phyloP scores from a whole-genome alignment of 306 rosid species.

The Vigna angularis region DNA sequence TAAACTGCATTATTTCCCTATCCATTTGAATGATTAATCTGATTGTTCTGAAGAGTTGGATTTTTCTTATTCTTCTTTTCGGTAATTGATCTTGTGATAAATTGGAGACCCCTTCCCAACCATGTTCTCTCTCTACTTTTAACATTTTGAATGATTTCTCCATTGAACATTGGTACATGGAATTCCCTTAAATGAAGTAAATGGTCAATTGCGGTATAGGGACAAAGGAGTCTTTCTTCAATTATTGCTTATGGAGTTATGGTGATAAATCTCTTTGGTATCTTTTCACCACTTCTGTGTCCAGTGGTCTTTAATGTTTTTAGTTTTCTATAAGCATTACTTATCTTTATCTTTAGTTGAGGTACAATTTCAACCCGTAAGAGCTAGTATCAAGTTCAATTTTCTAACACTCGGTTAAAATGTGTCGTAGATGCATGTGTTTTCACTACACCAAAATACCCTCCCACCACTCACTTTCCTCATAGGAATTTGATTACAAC shows the following conservation, averaged over 20 bases:
- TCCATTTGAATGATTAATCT: background rate
- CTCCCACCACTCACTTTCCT: slow-evolving; percentile 50
- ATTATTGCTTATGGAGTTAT: background rate
- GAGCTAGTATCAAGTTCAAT: too few species aligned
- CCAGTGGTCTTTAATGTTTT: background rate
- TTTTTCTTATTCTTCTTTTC: slow-evolving; percentile 7
- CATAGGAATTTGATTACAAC: slow-evolving; percentile 36
- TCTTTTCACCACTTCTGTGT: background rate
- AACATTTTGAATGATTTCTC: slow-evolving; percentile 17
- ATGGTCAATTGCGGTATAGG: background rate
- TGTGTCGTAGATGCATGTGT: too few species aligned
- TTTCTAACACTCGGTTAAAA: too few species aligned
- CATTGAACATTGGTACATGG: slow-evolving; percentile 4
- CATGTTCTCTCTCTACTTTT: background rate
- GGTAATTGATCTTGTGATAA: background rate
- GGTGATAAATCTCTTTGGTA: background rate
- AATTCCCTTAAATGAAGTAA: background rate
- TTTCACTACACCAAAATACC: slow-evolving; percentile 49
- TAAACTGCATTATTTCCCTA: background rate
- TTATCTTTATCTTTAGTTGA: background rate
- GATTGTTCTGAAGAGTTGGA: background rate
- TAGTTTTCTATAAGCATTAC: background rate
- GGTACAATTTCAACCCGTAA: background rate
- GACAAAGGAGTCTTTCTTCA: background rate
- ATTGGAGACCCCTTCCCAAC: background rate